phyloP scores from a whole-genome alignment of 2,329 filamentous ascomycete species.

The Xylariaceae sp. region DNA sequence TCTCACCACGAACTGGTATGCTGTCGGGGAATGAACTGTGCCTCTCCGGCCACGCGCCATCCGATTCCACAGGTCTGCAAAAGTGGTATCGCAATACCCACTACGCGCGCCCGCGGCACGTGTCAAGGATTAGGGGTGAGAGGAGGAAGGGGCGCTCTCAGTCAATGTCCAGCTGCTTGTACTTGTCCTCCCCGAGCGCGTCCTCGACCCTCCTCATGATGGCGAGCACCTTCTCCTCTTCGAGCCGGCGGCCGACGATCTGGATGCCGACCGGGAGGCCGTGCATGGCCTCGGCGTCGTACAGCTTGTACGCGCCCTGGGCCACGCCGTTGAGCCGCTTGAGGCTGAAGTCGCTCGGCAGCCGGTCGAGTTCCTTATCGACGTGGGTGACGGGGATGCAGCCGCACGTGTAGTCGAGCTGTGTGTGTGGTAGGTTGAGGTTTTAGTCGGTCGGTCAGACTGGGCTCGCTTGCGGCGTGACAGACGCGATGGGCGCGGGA shows the following conservation, averaged over 20 bases:
- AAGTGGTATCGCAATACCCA: no score
- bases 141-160: no score
- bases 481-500: no score
- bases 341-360: slow-evolving; percentile 53
- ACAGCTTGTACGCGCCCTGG: slow-evolving; percentile 75
- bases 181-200: slow-evolving; percentile 54
- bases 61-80: no score
- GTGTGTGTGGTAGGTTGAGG: background rate
- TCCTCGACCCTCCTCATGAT: slow-evolving; percentile 74
- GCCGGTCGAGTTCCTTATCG: slow-evolving; percentile 58
- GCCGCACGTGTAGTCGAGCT: slow-evolving; percentile 80
- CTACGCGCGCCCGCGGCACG: no score
- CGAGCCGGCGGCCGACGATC: slow-evolving; percentile 68
- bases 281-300: slow-evolving; percentile 75
- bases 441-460: no score
- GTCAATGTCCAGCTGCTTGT: slow-evolving; percentile 42
- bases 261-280: slow-evolving; percentile 83
- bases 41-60: no score
- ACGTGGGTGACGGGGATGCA: slow-evolving; percentile 83
- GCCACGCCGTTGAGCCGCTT: slow-evolving; percentile 71
- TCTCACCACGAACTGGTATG: no score
- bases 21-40: no score
- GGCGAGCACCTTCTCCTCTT: slow-evolving; percentile 82
- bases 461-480: no score
- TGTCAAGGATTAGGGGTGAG: no score